These are phyloP conservation scores for Sphenostylis stenocarpa DNA, from an alignment of 306 rosid species.

Conservation along the genomic window DNA sequence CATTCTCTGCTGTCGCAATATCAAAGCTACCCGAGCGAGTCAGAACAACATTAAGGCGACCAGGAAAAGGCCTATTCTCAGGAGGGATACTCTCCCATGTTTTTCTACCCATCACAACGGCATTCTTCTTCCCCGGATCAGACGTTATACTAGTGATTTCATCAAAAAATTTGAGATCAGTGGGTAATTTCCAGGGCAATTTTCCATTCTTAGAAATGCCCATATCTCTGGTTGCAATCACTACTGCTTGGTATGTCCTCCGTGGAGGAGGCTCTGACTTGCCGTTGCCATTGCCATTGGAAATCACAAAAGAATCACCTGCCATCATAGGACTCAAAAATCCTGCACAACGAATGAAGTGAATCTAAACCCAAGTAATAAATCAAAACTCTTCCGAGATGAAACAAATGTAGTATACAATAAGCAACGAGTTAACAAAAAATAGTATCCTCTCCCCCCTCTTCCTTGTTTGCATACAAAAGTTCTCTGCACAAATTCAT, in stretches of 20 bases:
- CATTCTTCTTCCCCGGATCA: conserved; percentile 85
- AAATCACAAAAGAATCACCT: conserved; percentile 47
- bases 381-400: background rate
- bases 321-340: conserved; percentile 61
- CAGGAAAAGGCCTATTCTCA: conserved; percentile 70
- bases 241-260: conserved; percentile 92
- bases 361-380: conserved; percentile 34
- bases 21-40: conserved; percentile 96
- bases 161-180: conserved; percentile 76
- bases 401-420: conserved; percentile 10
- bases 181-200: conserved; percentile 81
- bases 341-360: conserved; percentile 38
- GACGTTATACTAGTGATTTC: conserved; percentile 63
- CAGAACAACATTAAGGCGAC: conserved; percentile 89
- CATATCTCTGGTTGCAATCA: conserved; percentile 78
- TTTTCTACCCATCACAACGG: conserved; percentile 90
- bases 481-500: background rate
- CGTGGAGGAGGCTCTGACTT: conserved; percentile 54
- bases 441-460: background rate
- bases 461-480: background rate
- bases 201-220: conserved; percentile 92
- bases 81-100: conserved; percentile 87
- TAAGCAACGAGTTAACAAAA: background rate
- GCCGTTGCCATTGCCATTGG: conserved; percentile 65
- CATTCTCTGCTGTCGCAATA: conserved; percentile 92